A percentile compares a stretch with the other conserved stretches of the same genome.
Conservation (phyloP, 768 basidiomycete species). For the Naganishia vishniacii region DNA sequence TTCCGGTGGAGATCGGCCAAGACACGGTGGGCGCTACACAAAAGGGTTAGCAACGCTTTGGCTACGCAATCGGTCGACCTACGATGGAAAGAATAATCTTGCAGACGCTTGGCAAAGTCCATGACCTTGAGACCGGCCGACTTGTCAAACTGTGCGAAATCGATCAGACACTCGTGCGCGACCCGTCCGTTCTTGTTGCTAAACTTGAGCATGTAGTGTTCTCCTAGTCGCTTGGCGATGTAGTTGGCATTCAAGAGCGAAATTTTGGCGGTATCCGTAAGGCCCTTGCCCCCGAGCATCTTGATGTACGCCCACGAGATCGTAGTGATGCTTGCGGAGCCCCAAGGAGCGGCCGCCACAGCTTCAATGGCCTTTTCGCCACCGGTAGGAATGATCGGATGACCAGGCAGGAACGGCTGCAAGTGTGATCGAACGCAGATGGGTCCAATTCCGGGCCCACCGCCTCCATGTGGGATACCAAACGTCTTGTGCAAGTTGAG, state of each 20-base stretch:
- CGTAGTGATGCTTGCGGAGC: conserved; percentile 86
- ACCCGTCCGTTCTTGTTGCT: conserved; percentile 86
- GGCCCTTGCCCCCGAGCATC: conserved; percentile 94
- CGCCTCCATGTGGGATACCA: conserved; percentile 96
- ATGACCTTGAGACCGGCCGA: conserved; percentile 76
- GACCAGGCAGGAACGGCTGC: conserved; percentile 85
- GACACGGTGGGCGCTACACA: conserved; percentile 91
- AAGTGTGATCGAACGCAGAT: conserved; percentile 93
- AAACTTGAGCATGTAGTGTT: conserved; percentile 78
- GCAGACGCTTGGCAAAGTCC: conserved; percentile 93
- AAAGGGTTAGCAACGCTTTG: not conserved
- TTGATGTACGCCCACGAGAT: conserved; percentile 99
- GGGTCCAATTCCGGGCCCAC: conserved; percentile 93
- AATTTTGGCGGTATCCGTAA: conserved; percentile 74
- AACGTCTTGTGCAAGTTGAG: conserved; percentile 98
- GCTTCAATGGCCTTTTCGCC: conserved; percentile 73
- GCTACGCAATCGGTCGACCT: not conserved
- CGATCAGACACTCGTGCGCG: conserved; percentile 92
- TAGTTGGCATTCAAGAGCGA: conserved; percentile 95
- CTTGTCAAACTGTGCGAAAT: conserved; percentile 92
- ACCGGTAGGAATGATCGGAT: conserved; percentile 66
- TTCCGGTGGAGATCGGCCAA: conserved; percentile 95
- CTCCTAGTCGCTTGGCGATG: conserved; percentile 80
- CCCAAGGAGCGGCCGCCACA: conserved; percentile 85
- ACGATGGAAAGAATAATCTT: conserved; percentile 50